phyloP scores from a whole-genome alignment of 1,284 basidiomycete genomes.

The Malassezia globosa region DNA sequence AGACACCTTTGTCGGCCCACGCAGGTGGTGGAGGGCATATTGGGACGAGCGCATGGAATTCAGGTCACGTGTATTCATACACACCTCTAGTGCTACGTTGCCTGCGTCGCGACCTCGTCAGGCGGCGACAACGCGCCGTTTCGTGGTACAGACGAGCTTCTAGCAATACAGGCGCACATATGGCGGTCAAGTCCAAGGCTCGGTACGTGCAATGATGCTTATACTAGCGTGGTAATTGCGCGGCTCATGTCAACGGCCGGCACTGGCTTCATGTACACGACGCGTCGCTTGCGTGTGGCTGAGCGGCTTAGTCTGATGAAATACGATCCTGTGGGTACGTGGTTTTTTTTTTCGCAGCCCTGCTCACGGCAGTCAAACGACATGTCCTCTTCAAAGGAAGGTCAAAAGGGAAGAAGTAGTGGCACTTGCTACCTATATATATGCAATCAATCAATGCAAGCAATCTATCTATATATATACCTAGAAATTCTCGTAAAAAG shows the following conservation, averaged over 20 bases:
- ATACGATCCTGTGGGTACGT: slow-evolving; percentile 44
- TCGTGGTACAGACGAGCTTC: not conserved
- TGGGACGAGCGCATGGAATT: no score
- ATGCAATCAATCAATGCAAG: no score
- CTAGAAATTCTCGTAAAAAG: slow-evolving; percentile 17
- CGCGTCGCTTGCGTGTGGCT: slow-evolving; percentile 29
- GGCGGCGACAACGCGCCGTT: no score
- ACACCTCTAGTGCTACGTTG: not conserved
- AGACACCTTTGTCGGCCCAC: no score
- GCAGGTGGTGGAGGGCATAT: no score
- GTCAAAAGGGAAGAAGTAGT: slow-evolving; percentile 29
- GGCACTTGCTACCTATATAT: no score
- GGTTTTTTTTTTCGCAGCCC: no score
- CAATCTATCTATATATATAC: not conserved
- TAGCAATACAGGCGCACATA: slow-evolving; percentile 7
- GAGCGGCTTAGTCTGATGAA: slow-evolving; percentile 42
- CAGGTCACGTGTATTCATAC: not conserved
- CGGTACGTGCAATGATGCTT: slow-evolving; percentile 22
- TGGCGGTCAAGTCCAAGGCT: slow-evolving; percentile 43
- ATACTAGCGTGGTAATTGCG: slow-evolving; percentile 36
- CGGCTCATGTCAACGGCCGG: slow-evolving; percentile 43
- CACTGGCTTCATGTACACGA: slow-evolving; percentile 44
- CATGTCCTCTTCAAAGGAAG: slow-evolving; percentile 42
- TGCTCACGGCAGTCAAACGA: slow-evolving; percentile 28
- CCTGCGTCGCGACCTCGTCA: not conserved